These are phyloP conservation scores for Dinochytrium kinnereticum DNA, from an alignment of 371 early-diverging fungal genomes.

Conservation along the genomic window DNA sequence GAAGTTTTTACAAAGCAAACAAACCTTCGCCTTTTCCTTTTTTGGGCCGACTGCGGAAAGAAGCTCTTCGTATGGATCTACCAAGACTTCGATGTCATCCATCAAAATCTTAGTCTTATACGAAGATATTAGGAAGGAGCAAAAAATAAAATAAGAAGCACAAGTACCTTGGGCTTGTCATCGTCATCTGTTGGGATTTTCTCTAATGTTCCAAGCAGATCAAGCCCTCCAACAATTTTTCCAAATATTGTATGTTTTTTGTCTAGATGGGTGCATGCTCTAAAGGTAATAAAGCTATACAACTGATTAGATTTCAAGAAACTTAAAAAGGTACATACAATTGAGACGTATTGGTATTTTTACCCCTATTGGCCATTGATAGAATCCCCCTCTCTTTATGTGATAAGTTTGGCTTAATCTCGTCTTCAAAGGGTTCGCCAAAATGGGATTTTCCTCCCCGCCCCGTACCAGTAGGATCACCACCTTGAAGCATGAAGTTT, in stretches of 20 bases:
- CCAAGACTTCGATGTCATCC: slow-evolving; percentile 72
- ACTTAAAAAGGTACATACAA: slow-evolving; percentile 65
- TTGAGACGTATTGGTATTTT: slow-evolving; percentile 85
- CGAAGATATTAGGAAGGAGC: not conserved
- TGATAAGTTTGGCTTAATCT: slow-evolving; percentile 72
- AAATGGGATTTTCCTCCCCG: slow-evolving; percentile 85
- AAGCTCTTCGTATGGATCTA: slow-evolving; percentile 84
- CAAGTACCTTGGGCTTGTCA: slow-evolving; percentile 68
- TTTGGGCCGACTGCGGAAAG: slow-evolving; percentile 27
- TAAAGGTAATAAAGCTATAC: slow-evolving; percentile 86
- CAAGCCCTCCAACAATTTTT: slow-evolving; percentile 79
- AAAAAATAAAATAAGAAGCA: slow-evolving; percentile 9
- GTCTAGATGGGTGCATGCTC: slow-evolving; percentile 83
- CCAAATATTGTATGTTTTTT: slow-evolving; percentile 86
- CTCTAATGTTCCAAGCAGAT: slow-evolving; percentile 82
- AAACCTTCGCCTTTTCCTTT: slow-evolving; percentile 24
- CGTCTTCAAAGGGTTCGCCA: slow-evolving; percentile 73
- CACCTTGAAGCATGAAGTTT: slow-evolving; percentile 95
- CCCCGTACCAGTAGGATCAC: slow-evolving; percentile 93
- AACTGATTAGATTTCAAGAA: slow-evolving; percentile 8
- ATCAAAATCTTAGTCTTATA: slow-evolving; percentile 72
- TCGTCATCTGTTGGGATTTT: slow-evolving; percentile 69
- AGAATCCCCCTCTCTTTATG: slow-evolving; percentile 83
- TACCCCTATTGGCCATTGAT: slow-evolving; percentile 90
- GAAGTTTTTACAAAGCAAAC: too few species aligned